These are phyloP conservation scores for Micractinium conductrix DNA, from an alignment of 139 green algal genomes.

Conservation along the genomic window DNA sequence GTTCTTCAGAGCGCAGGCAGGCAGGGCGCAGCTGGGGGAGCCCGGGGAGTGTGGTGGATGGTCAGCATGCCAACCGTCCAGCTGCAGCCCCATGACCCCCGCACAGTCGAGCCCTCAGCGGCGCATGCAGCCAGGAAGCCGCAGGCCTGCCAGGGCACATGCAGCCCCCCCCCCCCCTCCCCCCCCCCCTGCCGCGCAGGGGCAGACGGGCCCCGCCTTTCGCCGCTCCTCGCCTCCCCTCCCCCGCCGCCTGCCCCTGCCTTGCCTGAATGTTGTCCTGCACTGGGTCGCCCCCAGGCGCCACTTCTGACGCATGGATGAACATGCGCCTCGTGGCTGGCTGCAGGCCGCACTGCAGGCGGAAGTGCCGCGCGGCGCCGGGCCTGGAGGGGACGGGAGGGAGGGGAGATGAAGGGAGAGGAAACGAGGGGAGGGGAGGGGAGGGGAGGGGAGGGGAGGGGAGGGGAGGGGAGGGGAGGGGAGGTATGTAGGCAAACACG, in stretches of 20 bases:
- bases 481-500: no score
- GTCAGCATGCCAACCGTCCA: no score
- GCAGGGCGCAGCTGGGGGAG: no score
- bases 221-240: no score
- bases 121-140: no score
- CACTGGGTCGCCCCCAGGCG: constrained; percentile 2
- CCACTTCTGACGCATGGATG: constrained; percentile 37
- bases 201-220: not conserved
- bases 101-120: no score
- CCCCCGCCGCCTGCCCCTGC: not conserved
- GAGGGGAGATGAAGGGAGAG: not conserved
- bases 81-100: no score
- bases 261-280: constrained; percentile 43
- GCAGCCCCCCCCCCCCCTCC: not conserved
- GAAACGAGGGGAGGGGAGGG: no score
- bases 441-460: no score
- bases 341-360: constrained; percentile 54
- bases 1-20: no score
- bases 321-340: constrained; percentile 42
- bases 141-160: not conserved
- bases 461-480: not conserved
- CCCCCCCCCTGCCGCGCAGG: not conserved
- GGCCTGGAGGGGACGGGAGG: not conserved
- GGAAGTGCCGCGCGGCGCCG: constrained; percentile 12
- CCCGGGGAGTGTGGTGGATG: no score